A percentile compares a stretch with the other conserved stretches of the same genome.
Evolutionary conservation across 208 protist species (phyloP).

Genomic region (Endotrypanum monterogeii): DNA sequence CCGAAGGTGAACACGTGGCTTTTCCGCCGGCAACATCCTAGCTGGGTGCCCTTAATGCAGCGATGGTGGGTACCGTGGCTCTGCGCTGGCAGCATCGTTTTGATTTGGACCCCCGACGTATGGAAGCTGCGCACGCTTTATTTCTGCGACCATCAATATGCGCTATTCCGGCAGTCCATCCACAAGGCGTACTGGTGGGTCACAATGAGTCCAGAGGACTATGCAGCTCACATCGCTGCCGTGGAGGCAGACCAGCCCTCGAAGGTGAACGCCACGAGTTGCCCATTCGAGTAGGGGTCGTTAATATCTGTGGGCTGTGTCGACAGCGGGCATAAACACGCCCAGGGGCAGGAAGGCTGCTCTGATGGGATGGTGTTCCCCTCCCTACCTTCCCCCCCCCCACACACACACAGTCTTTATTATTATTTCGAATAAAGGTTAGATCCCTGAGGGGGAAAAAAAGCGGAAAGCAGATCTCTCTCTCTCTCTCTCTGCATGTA

Average conservation of each 20-base stretch:
- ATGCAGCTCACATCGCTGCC: slow-evolving; percentile 50
- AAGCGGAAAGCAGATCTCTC: too few relatives aligned
- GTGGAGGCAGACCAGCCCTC: slow-evolving; percentile 46
- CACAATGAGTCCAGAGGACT: slow-evolving; percentile 75
- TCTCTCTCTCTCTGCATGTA: too few relatives aligned
- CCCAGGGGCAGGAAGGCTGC: neutral
- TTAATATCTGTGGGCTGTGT: neutral
- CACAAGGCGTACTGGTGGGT: slow-evolving; percentile 81
- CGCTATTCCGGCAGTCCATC: slow-evolving; percentile 51
- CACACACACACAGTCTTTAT: too few relatives aligned
- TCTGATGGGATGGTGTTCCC: neutral
- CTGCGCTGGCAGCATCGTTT: slow-evolving; percentile 39
- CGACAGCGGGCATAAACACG: neutral
- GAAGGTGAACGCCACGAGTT: slow-evolving; percentile 52
- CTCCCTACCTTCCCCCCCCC: too few relatives aligned
- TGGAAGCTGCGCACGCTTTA: slow-evolving; percentile 86
- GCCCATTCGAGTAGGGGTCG: slow-evolving; percentile 51
- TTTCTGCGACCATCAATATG: slow-evolving; percentile 72
- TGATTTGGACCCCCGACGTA: slow-evolving; percentile 83
- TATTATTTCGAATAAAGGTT: too few relatives aligned
- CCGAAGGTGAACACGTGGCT: slow-evolving; percentile 70
- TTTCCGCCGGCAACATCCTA: slow-evolving; percentile 70
- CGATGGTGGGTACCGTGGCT: slow-evolving; percentile 83
- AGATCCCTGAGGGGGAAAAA: too few relatives aligned
- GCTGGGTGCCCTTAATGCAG: slow-evolving; percentile 83